Base-by-base conservation (phyloP, 148 eudicot species). In the Polygonum aviculare region DNA sequence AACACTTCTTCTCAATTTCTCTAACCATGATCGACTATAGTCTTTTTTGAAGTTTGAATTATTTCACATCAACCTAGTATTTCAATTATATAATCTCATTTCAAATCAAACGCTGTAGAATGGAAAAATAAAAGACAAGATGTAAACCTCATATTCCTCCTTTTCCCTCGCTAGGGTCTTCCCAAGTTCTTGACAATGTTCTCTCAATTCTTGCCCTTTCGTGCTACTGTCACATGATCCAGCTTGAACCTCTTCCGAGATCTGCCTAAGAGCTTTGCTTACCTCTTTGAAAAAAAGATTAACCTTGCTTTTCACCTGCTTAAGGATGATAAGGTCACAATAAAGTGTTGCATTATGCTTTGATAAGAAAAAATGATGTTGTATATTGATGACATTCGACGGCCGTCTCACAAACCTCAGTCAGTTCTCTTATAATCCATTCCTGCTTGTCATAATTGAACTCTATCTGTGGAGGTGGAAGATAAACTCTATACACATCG, bases 401-500 rank as follows among this genome's bases (percentile, higher is more conserved):
- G 51, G 54, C 1, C 19, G 33, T 21, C 77, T 35, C 54, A 69
- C 67, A 57, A 65, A 96, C 99, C 98, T 96, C 91, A 60, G 80
- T 75, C 38, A 84, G 80, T 83, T 96, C 99, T 75, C 75, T 85
- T 75, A 80, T 84, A 57, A 91, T 82, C 99, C 99, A 96, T 48
- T 89, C 94, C 84, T 82, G 89, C 74, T 81, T 85, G 79, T 80
- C 88, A 74, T 83, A 86, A 79, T 80, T 85, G 83, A 96, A 96
- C 75, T 93, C 97, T 45, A 96, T 90, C 79, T 89, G 88, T 60
- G 84, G 72, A 7, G 93, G 99, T 63, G 99, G 99, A 74, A 96
- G 95, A 80, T 78, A 86, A 40, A 96, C 93, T 5, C 94, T 90
- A 79, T 92, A 94, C 84, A 93, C 95, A 74, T 91, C 84, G 79